Percentiles rank a stretch among this genome's conserved stretches.
phyloP scores from a whole-genome alignment of 2,329 filamentous ascomycete species.

The Chaetomium strumarium region DNA sequence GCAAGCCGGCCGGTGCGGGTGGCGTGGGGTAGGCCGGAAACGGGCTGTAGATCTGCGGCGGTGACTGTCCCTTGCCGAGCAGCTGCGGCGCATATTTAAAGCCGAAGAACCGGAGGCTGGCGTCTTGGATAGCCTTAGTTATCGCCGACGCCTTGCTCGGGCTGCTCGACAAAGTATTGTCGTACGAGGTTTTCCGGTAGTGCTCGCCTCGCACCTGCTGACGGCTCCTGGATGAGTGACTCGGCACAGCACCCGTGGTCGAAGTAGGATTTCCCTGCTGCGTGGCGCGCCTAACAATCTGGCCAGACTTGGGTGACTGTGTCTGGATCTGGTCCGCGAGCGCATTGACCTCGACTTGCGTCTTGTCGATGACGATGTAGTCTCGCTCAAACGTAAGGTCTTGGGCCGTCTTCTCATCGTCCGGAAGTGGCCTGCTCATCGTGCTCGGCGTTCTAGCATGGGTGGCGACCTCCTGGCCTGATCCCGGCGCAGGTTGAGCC shows the following conservation, averaged over 20 bases:
- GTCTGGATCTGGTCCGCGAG: conserved; percentile 80
- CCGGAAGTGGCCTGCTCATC: conserved; percentile 30
- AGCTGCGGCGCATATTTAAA: conserved; percentile 62
- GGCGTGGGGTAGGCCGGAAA: conserved; percentile 80
- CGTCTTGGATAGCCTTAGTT: conserved; percentile 90
- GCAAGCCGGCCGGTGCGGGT: conserved; percentile 52
- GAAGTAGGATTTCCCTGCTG: conserved; percentile 68
- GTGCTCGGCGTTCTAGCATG: conserved; percentile 27
- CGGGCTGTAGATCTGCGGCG: conserved; percentile 68
- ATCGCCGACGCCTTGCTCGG: conserved; percentile 76
- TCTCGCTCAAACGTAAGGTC: conserved; percentile 89
- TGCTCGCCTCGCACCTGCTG: conserved; percentile 66
- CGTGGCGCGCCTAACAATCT: conserved; percentile 69
- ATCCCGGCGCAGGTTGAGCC: conserved; percentile 30
- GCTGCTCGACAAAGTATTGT: conserved; percentile 65
- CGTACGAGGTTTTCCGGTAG: conserved; percentile 73
- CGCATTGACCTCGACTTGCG: conserved; percentile 92
- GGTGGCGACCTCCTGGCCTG: conserved; percentile 31
- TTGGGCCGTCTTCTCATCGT: conserved; percentile 68
- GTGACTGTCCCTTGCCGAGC: conserved; percentile 59
- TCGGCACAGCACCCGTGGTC: conserved; percentile 61
- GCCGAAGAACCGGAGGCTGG: conserved; percentile 69
- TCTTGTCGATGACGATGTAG: conserved; percentile 93
- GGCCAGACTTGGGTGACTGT: conserved; percentile 50
- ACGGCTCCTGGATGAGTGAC: conserved; percentile 59